phyloP scores from a whole-genome alignment of 2,329 filamentous ascomycete genomes.

The Mycosphaerella sp. region DNA sequence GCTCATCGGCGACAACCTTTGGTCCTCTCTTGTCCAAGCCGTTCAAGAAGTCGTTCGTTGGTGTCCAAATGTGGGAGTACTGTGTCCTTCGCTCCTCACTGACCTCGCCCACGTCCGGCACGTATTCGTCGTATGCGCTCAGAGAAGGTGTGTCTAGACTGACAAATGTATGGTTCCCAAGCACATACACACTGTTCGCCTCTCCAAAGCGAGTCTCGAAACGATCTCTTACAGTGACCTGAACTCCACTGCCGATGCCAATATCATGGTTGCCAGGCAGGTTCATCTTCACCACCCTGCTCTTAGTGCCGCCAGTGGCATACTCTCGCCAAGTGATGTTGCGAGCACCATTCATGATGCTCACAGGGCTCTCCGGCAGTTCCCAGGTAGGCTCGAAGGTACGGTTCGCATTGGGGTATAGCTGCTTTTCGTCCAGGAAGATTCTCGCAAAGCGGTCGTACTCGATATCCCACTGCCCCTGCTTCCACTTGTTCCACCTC shows the following conservation, averaged over 20 bases:
- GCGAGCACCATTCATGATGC: constrained; percentile 36
- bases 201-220: constrained; percentile 88
- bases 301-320: constrained; percentile 56
- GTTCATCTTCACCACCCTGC: constrained; percentile 72
- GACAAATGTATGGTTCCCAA: constrained; percentile 93
- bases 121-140: constrained; percentile 61
- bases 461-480: constrained; percentile 79
- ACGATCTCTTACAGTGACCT: constrained; percentile 69
- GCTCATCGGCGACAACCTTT: constrained; percentile 61
- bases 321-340: constrained; percentile 55
- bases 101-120: constrained; percentile 49
- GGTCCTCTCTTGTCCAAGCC: constrained; percentile 58
- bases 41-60: constrained; percentile 69
- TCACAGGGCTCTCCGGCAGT: constrained; percentile 18
- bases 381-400: constrained; percentile 22
- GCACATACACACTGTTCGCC: constrained; percentile 80
- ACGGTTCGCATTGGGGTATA: constrained; percentile 26
- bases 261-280: constrained; percentile 93
- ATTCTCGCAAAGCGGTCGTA: constrained; percentile 80
- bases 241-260: constrained; percentile 81
- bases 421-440: constrained; percentile 53
- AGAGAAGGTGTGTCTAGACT: constrained; percentile 84
- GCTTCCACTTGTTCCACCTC: constrained; percentile 63
- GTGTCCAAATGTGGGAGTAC: constrained; percentile 58
- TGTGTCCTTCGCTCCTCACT: constrained; percentile 35